Evolutionary conservation across 2,329 filamentous ascomycete genomes (phyloP).

Genomic region (Ophiosphaerella narmari): DNA sequence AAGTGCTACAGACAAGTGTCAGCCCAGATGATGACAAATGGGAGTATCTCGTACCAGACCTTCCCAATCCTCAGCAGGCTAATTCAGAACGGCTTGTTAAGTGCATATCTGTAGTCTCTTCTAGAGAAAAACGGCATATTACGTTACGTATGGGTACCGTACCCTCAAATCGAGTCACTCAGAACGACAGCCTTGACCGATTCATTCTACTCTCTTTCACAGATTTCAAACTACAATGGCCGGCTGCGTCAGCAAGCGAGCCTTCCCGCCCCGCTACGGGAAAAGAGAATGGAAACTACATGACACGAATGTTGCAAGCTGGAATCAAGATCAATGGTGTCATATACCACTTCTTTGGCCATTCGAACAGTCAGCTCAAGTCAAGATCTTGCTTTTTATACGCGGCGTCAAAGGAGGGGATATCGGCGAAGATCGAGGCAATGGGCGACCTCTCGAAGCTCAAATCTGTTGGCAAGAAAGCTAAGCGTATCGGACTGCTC

Average conservation of each 20-base stretch:
- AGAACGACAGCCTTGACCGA: conserved; percentile 29
- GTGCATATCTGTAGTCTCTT: conserved; percentile 31
- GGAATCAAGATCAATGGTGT: conserved; percentile 45
- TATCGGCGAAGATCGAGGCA: conserved; percentile 40
- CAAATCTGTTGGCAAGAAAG: conserved; percentile 51
- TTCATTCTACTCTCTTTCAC: conserved; percentile 45
- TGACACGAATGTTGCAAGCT: conserved; percentile 38
- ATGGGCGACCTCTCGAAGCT: conserved; percentile 50
- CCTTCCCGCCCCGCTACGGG: conserved; percentile 29
- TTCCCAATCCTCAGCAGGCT: conserved; percentile 17
- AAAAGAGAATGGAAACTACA: conserved; percentile 46
- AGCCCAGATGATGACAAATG: conserved; percentile 30
- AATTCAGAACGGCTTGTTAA: conserved; percentile 30
- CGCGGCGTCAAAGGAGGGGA: conserved; percentile 41
- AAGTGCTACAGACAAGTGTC: conserved; percentile 24
- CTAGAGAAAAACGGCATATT: conserved; percentile 27
- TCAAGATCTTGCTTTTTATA: conserved; percentile 49
- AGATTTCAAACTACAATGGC: conserved; percentile 37
- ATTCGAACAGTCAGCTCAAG: conserved; percentile 53
- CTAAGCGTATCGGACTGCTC: conserved; percentile 50
- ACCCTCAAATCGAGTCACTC: conserved; percentile 40
- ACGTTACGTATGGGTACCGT: conserved; percentile 28
- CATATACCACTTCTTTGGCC: conserved; percentile 50
- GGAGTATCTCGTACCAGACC: conserved; percentile 29
- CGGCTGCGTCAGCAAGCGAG: conserved; percentile 4